Evolutionary conservation across 1,284 basidiomycete species (phyloP), one percentile per base, ranked within the genome.

Genomic region (Pyrrhoderma noxium): DNA sequence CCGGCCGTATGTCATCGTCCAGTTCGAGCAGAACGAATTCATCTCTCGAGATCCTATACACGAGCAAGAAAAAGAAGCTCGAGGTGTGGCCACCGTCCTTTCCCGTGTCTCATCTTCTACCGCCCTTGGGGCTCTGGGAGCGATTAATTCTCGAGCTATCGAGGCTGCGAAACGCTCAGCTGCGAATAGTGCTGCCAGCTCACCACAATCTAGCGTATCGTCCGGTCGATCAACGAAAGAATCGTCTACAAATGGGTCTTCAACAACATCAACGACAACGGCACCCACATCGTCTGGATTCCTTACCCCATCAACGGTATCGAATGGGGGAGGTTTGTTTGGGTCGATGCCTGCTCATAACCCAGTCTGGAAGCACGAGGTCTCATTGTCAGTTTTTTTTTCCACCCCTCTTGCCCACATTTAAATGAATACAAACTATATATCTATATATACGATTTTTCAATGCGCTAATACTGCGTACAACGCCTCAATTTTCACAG

Each of bases 1-100:
- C 2, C 77, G 87, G 19, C 96, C 95, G 11, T 99, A 99, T 66
- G 91, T 93, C 59, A 95, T 99, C 64, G 93, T 96, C 60, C 89
- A 94, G 67, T 99, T 98, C 68, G 95, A 99, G 73, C 91, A 98
- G 70, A 98, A 94, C 76, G 95, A 99, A 70, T 99, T 98, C 65
- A 88, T 99, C 64, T 87, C 85, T 58, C 75, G 95, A 53, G 91
- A 96, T 63, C 92, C 95, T 18, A 89, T 87, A 40, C 76, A 83
- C 59, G 90, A 92, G 64, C 71, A 77, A n/a, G 89, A 88, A 67
- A 89, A 84, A 70, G 89, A 92, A 67, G 85, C 89, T 63, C 88
- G 85, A 63, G 91, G 91, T 57, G 75, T 80, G 34, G 79, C 90
- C 7, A 82, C 76, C 27, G 79, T 69, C 57, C 72, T 79, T 57